Evolutionary conservation across 2,329 filamentous ascomycete species (phyloP).

Genomic region (Exophiala bonariae): DNA sequence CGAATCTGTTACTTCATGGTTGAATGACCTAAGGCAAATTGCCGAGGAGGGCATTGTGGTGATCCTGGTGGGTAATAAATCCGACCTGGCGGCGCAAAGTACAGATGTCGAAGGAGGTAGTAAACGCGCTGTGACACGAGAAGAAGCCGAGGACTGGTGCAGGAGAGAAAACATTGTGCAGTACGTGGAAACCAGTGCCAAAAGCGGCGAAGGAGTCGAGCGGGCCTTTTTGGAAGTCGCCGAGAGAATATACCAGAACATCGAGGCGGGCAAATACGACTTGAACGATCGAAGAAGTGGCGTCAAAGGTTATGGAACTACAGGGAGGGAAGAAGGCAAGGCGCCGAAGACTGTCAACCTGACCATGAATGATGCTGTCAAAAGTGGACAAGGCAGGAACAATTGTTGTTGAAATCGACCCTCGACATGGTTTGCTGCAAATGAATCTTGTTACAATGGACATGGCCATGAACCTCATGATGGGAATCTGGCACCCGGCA

Average conservation of each 20-base stretch:
- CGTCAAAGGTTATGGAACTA: slow-evolving; percentile 66
- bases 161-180: slow-evolving; percentile 79
- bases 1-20: slow-evolving; percentile 84
- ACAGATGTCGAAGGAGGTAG: slow-evolving; percentile 41
- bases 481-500: not conserved
- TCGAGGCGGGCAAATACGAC: slow-evolving; percentile 92
- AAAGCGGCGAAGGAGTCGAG: slow-evolving; percentile 92
- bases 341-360: slow-evolving; percentile 44
- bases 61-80: slow-evolving; percentile 93
- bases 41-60: slow-evolving; percentile 95
- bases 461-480: not conserved
- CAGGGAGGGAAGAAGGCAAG: slow-evolving; percentile 33
- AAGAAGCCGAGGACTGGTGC: slow-evolving; percentile 91
- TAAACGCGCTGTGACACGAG: slow-evolving; percentile 70
- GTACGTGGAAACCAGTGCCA: slow-evolving; percentile 95
- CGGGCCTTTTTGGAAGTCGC: slow-evolving; percentile 90
- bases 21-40: slow-evolving; percentile 89
- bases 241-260: slow-evolving; percentile 94
- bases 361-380: slow-evolving; percentile 49
- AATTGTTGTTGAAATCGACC: too few relatives aligned
- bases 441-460: too few relatives aligned
- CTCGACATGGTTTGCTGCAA: too few relatives aligned
- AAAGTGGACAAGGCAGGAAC: slow-evolving; percentile 38
- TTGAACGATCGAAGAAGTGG: slow-evolving; percentile 89
- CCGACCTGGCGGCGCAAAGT: slow-evolving; percentile 64